phyloP scores from a whole-genome alignment of 345 rosid species.

The Eucalyptus sideroxylon region DNA sequence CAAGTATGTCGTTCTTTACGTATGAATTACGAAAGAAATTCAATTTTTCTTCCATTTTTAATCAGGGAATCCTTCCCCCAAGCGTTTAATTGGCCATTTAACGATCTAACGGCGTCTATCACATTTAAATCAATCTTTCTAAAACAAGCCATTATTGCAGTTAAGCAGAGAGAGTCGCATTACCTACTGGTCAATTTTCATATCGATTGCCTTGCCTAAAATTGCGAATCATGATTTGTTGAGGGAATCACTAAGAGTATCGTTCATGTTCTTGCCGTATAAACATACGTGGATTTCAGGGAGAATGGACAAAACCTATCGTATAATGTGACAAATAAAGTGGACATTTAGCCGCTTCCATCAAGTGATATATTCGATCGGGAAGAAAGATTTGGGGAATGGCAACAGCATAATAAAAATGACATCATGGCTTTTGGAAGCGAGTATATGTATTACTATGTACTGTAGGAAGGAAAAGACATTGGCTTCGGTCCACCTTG shows the following conservation, averaged over 20 bases:
- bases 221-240: not conserved
- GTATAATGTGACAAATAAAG: not conserved
- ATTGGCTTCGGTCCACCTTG: not conserved
- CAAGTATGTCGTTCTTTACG: not conserved
- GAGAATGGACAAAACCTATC: not conserved
- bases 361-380: not conserved
- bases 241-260: not conserved
- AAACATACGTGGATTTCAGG: not conserved
- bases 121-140: not conserved
- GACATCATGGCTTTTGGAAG: not conserved
- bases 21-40: not conserved
- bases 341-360: not conserved
- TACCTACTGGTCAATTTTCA: not conserved
- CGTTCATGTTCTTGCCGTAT: not conserved
- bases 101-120: not conserved
- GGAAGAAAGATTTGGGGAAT: not conserved
- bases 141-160: not conserved
- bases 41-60: not conserved
- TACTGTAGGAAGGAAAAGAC: not conserved
- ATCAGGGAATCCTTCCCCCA: not conserved
- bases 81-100: not conserved
- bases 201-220: not conserved
- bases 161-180: not conserved
- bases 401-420: not conserved
- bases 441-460: not conserved